These are phyloP conservation scores for Phytomonas sp. DNA, from an alignment of 208 protist genomes.

Conservation along the genomic window DNA sequence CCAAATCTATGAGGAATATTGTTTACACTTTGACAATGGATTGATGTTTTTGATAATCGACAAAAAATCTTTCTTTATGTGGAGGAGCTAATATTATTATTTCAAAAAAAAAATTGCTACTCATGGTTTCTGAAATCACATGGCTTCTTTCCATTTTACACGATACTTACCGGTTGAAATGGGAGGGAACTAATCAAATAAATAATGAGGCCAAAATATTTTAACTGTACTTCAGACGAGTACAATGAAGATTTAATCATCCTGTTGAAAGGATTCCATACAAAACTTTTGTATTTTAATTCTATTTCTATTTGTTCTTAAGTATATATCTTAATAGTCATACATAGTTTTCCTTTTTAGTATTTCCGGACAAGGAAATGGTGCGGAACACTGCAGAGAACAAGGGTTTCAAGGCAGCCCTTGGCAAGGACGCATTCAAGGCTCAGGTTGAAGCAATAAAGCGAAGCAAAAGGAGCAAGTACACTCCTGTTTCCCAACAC, in stretches of 20 bases:
- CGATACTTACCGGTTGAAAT: neutral
- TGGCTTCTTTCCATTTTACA: slow-evolving; percentile 4
- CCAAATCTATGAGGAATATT: neutral
- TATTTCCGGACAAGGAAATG: slow-evolving; percentile 17
- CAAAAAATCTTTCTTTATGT: neutral
- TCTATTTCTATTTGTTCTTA: slow-evolving; percentile 2
- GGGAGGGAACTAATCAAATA: slow-evolving; percentile 2
- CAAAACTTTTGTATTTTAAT: slow-evolving; percentile 8
- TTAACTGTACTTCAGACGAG: neutral
- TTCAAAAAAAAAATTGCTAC: neutral
- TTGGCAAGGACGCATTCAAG: slow-evolving; percentile 40
- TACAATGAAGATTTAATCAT: neutral
- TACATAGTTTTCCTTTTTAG: neutral
- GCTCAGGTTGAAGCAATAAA: slow-evolving; percentile 44
- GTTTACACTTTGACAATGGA: neutral
- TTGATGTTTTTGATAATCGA: neutral
- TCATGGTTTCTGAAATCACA: slow-evolving; percentile 1
- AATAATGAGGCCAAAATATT: slow-evolving; percentile 6
- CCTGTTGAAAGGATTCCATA: neutral
- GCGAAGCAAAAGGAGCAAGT: slow-evolving; percentile 78
- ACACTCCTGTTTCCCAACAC: slow-evolving; percentile 58
- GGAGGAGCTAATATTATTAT: neutral
- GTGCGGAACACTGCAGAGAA: slow-evolving; percentile 51
- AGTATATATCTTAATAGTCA: neutral
- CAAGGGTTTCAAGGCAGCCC: slow-evolving; percentile 36